Base-by-base conservation (phyloP, 2,329 filamentous ascomycete species). In the Epichloe uncinata region DNA sequence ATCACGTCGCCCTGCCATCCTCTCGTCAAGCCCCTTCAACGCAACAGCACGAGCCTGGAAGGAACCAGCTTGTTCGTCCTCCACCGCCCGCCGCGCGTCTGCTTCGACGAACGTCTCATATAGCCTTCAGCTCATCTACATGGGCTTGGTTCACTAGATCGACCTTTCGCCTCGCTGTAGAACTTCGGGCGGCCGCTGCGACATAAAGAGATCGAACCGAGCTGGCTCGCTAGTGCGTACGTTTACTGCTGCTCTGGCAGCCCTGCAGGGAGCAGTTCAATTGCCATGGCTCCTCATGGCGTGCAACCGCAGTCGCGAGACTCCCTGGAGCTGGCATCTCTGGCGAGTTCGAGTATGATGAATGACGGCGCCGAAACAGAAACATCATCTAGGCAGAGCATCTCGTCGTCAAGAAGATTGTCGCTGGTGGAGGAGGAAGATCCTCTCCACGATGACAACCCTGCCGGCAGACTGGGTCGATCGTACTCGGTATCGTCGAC, bases 251-350 rank as follows among this genome's bases (percentile, higher is more conserved):
- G 22, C 22, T 26, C 22, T 26, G 6, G 22, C 22, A 7, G 38
- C 20, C 22, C 18, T 37, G 42, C 5, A 22, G 36, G 42, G 42
- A 16, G 22, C n/a, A 22, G 26, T 7, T 5, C 33, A 49, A 69
- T 66, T 63, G 52, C 64, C 66, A 57, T 75, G 73, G 62, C 67
- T 61, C 52, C 54, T 6, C 64, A 67, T 58, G 53, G 37, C 30
- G 65, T 70, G 50, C 69, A 70, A 55, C 64, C 69, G 56, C 68
- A 71, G 55, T 66, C 80, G 54, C 87, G 93, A 70, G 93, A 98
- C 75, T 97, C 91, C 44, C 81, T 98, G 62, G 93, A 98, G 73
- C 84, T 98, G 52, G 93, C 90, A 53, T 96, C 90, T 48, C 81
- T 98, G 55, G 93, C 91, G 53, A 95, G 88, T 54, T 90, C 85